Base-by-base conservation (phyloP, 1,139 yeast genomes). In the Yamadazyma atmosphaerica region DNA sequence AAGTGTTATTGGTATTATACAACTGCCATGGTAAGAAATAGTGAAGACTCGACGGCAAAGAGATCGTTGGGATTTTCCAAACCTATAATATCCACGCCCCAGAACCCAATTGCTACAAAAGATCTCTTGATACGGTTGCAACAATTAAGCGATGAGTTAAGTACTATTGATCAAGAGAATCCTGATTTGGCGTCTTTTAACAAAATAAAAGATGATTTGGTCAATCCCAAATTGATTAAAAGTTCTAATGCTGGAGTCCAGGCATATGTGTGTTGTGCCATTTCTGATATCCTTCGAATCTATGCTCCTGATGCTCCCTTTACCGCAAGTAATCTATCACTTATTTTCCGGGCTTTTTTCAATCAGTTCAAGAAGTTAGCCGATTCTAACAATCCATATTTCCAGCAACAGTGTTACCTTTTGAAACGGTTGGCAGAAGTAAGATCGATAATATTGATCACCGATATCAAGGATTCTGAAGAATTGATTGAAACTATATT, bases 281-380 rank as follows among this genome's bases (percentile, higher is more conserved):
- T 89, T 9, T 74, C 90, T 3, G 96, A 89, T 56, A 68, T 90
- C 11, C 61, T 90, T 32, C 72, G 96, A 43, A 61, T 89, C 9
- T 83, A 74, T 55, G 97, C 96, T 0, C 97, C 97, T 0, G 87
- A 89, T 59, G 96, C 97, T 4, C 97, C 98, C 5, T 89, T 76
- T 59, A 79, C 86, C 2, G 80, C 81, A 25, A 49, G 64, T 1
- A 83, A 85, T 46, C 63, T 89, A 23, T 66, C 80, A 1, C 79
- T 72, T 21, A 70, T 83, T n/a, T 84, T 85, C 62, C 74, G 68
- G 45, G 63, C 82, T 5, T 79, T 87, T 51, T 72, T 83, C 47
- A 63, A 65, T 25, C 92, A 86, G 55, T 77, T 89, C 47, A 72
- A 72, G 40, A 71, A 70, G 33, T 60, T 88, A 31, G 58, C 74